Conservation (phyloP, 768 basidiomycete species). For the Hygrophorus pudorinus region DNA sequence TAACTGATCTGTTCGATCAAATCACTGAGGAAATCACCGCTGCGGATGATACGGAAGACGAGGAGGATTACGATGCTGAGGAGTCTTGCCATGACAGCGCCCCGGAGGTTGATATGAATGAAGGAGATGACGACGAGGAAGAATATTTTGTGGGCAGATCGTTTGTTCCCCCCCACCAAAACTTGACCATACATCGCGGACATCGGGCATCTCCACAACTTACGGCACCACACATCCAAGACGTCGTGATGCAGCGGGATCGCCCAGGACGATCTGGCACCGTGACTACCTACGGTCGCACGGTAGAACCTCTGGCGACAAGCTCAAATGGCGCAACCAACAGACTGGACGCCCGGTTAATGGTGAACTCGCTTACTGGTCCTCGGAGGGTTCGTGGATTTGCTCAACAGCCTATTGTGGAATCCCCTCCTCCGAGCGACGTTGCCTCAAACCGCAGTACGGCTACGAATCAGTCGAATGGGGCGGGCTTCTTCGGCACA, state of each 20-base stretch:
- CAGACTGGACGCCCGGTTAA: constrained; percentile 27
- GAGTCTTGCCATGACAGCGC: constrained; percentile 40
- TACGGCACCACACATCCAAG: background rate
- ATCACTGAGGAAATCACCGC: constrained; percentile 59
- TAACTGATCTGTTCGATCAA: constrained; percentile 67
- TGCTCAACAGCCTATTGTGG: constrained; percentile 48
- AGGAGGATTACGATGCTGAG: constrained; percentile 39
- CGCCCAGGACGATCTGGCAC: constrained; percentile 19
- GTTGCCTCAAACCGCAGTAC: constrained; percentile 46
- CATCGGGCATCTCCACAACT: constrained; percentile 14
- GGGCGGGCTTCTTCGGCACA: constrained; percentile 48
- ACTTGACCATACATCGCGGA: constrained; percentile 14
- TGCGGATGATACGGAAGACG: constrained; percentile 60
- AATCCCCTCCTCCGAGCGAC: constrained; percentile 57
- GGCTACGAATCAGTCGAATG: constrained; percentile 43
- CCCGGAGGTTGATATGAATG: constrained; percentile 30
- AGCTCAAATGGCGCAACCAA: constrained; percentile 24
- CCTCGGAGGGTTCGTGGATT: constrained; percentile 32
- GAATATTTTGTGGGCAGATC: background rate
- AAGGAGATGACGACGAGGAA: constrained; percentile 15
- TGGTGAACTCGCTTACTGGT: constrained; percentile 16
- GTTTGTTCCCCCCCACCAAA: constrained; percentile 9
- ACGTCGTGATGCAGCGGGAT: constrained; percentile 9
- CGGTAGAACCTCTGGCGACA: constrained; percentile 12
- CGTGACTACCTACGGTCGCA: constrained; percentile 14